These are phyloP conservation scores for Leccinum angustisporum DNA, from an alignment of 1,284 basidiomycete genomes.

Conservation along the genomic window DNA sequence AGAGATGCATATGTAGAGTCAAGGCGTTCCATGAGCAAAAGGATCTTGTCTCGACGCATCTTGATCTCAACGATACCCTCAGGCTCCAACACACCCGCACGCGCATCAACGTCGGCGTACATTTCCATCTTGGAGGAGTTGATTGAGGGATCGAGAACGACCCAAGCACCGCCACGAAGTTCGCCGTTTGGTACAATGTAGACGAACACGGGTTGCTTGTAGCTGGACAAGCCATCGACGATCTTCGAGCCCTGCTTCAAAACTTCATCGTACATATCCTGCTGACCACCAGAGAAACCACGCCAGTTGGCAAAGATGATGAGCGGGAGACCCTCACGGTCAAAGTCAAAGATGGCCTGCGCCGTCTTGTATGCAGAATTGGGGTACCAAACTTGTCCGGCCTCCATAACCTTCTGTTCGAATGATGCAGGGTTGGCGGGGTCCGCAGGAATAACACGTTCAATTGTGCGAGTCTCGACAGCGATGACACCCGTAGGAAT, in stretches of 20 bases:
- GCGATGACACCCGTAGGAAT: slow-evolving; percentile 98
- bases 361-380: slow-evolving; percentile 99
- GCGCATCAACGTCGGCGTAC: slow-evolving; percentile 95
- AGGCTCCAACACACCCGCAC: slow-evolving; percentile 96
- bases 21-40: slow-evolving; percentile 91
- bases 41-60: slow-evolving; percentile 89
- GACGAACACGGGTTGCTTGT: slow-evolving; percentile 98
- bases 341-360: slow-evolving; percentile 98
- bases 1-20: slow-evolving; percentile 83
- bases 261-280: slow-evolving; percentile 97
- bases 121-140: slow-evolving; percentile 98
- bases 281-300: slow-evolving; percentile 99
- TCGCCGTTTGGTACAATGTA: slow-evolving; percentile 99
- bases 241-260: slow-evolving; percentile 96
- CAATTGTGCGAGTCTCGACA: slow-evolving; percentile 96
- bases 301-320: slow-evolving; percentile 99
- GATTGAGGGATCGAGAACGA: slow-evolving; percentile 97
- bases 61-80: slow-evolving; percentile 97
- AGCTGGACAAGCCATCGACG: slow-evolving; percentile 95
- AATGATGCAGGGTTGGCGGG: slow-evolving; percentile 98
- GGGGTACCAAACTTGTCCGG: slow-evolving; percentile 99
- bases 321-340: slow-evolving; percentile 93
- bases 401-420: slow-evolving; percentile 98
- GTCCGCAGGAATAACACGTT: slow-evolving; percentile 96
- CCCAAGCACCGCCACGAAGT: slow-evolving; percentile 99